Base-by-base conservation (phyloP, 768 basidiomycete genomes). In the Dioszegia crocea region DNA sequence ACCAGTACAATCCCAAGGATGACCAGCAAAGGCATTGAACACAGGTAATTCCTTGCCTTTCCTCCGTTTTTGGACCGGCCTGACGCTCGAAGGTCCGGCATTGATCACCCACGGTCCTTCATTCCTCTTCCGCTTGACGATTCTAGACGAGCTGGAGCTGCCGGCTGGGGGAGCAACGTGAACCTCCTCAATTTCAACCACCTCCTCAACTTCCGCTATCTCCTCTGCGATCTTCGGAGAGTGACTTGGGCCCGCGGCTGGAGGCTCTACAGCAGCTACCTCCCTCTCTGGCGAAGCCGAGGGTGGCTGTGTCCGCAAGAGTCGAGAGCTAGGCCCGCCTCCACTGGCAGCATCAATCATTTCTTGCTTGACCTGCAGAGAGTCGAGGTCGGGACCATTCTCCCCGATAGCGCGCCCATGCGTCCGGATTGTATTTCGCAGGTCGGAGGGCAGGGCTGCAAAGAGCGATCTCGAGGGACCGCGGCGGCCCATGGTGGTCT, bases 1-100 rank as follows among this genome's bases (percentile, higher is more conserved):
- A 1, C 84, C 83, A 0, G 84, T 84, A 21, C 86, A 88, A 68
- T 92, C 87, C 77, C 77, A 78, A 9, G 71, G 64, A 62, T 76
- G 75, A 23, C 56, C 65, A 12, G 21, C 4, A 33, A 62, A 66
- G 10, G 40, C n/a, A 31, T 62, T 58, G 21, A n/a, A 41, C 21
- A 53, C 51, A 4, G 51, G 51, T 36, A 53, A 26, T 23, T 53
- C 51, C 51, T 53, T 53, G 4, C 51, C 51, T 17, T 53, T 53
- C 38, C 51, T 36, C 16, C 51, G 24, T 27, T 53, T 53, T 19
- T 53, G 51, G 9, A 14, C 4, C 9, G 51, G 51, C 17, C 12
- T 19, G 11, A 40, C 3, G 14, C 4, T 16, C 3, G 23, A 38
- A 1, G 19, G 30, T 1, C n/a, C 29, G 17, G 26, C 49, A 27